Evolutionary conservation across 2,329 filamentous ascomycete species (phyloP).

Genomic region (Monosporascus sp.): DNA sequence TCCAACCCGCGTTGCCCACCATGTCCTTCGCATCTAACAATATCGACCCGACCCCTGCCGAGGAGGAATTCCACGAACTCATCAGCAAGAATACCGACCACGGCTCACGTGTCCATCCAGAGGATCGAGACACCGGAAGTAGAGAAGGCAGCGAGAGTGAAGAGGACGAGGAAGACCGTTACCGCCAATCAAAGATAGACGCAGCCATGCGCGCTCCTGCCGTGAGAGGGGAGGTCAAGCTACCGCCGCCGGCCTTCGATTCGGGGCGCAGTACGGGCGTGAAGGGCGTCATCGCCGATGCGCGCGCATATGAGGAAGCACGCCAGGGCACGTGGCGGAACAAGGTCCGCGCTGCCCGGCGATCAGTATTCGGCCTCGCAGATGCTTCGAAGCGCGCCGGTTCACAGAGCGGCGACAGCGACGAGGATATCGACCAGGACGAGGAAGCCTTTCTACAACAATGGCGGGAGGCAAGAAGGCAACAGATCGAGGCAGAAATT

Average conservation of each 20-base stretch:
- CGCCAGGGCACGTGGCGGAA: constrained; percentile 50
- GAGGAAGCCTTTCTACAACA: constrained; percentile 77
- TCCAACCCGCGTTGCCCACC: constrained; percentile 18
- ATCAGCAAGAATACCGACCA: constrained; percentile 48
- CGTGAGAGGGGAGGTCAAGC: constrained; percentile 45
- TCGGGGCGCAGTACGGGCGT: constrained; percentile 70
- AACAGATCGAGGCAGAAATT: constrained; percentile 65
- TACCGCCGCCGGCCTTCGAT: constrained; percentile 59
- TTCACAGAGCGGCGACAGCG: constrained; percentile 35
- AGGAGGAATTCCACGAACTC: constrained; percentile 62
- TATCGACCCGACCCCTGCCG: constrained; percentile 47
- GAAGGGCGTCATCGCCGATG: constrained; percentile 83
- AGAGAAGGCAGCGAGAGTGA: constrained; percentile 40
- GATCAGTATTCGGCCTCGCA: constrained; percentile 49
- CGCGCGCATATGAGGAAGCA: constrained; percentile 68
- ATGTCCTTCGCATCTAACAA: constrained; percentile 38
- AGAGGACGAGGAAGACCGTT: constrained; percentile 50
- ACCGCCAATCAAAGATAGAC: constrained; percentile 51
- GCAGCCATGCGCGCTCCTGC: constrained; percentile 61
- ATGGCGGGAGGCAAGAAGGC: constrained; percentile 77
- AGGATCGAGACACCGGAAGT: constrained; percentile 47
- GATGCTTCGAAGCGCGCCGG: constrained; percentile 23
- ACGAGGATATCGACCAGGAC: constrained; percentile 49
- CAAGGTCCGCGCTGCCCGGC: constrained; percentile 46
- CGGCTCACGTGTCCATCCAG: constrained; percentile 46